Percentiles rank a stretch among this genome's conserved stretches.
Conservation (phyloP, 2,329 filamentous ascomycete species). For the Neonectria coccinea region DNA sequence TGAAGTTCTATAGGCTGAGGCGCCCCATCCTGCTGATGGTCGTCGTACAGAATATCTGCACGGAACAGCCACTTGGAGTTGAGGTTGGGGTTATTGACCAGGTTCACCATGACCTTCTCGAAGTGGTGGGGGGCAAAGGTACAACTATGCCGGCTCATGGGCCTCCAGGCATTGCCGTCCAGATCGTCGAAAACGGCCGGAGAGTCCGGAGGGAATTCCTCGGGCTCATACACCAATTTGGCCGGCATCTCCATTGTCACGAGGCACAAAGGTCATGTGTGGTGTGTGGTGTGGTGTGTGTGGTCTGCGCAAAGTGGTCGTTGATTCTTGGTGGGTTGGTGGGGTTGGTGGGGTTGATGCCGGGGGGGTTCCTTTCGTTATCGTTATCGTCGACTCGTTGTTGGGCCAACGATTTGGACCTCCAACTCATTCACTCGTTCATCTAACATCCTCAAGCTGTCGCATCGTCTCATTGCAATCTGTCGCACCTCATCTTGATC, state of each 20-base stretch:
- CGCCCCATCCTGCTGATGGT: constrained; percentile 22
- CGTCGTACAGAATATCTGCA: constrained; percentile 74
- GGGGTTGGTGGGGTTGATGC: too few species aligned
- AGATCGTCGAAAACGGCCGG: constrained; percentile 45
- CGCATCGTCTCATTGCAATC: background rate
- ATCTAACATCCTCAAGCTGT: background rate
- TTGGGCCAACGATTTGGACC: too few species aligned
- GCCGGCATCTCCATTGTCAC: constrained; percentile 31
- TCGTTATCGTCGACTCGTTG: background rate
- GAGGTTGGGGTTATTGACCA: constrained; percentile 83
- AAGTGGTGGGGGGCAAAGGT: constrained; percentile 74
- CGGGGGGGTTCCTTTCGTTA: too few species aligned
- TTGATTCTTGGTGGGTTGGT: too few species aligned
- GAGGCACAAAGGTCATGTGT: too few species aligned
- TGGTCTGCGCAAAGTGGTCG: too few species aligned
- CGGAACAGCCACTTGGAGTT: constrained; percentile 83
- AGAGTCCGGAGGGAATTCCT: constrained; percentile 44
- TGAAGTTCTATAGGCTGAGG: background rate
- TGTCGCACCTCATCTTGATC: background rate
- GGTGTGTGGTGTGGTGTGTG: too few species aligned
- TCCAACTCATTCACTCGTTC: background rate
- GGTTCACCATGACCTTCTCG: constrained; percentile 75
- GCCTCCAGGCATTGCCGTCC: constrained; percentile 58
- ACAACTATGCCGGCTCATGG: constrained; percentile 68
- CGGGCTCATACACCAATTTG: constrained; percentile 47